Evolutionary conservation across 2,329 filamentous ascomycete genomes (phyloP).

Genomic region (Monilinia vaccinii-corymbosi): DNA sequence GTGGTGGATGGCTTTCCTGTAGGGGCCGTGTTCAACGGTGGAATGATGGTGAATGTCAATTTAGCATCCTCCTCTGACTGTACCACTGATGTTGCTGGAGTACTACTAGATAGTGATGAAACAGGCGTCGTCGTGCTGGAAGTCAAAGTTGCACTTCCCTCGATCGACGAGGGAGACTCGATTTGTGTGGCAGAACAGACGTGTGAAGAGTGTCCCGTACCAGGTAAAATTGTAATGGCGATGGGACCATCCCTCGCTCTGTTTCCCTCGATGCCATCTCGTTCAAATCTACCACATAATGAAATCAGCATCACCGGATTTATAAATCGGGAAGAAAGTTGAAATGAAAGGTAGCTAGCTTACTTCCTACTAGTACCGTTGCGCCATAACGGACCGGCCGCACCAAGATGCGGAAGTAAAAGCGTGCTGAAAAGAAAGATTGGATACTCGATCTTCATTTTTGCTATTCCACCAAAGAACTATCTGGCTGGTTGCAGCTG

Average conservation of each 20-base stretch:
- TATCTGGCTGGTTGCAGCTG: neutral
- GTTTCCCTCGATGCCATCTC: neutral
- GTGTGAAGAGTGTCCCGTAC: neutral
- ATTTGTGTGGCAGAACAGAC: neutral
- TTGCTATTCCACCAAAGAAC: neutral
- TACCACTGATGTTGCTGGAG: neutral
- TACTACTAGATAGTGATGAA: neutral
- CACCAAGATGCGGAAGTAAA: neutral
- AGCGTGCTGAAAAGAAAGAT: neutral
- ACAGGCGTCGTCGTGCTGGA: neutral
- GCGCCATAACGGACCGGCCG: constrained; percentile 3
- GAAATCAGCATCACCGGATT: neutral
- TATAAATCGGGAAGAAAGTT: too few species aligned
- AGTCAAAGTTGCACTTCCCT: neutral
- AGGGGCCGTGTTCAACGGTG: neutral
- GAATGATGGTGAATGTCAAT: neutral
- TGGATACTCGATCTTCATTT: neutral
- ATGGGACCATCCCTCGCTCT: neutral
- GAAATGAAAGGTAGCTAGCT: neutral
- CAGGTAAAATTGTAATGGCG: neutral
- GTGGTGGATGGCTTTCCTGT: neutral
- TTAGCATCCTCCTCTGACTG: neutral
- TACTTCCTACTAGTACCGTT: constrained; percentile 4
- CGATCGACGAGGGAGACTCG: neutral
- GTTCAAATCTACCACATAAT: neutral